Base-by-base conservation (phyloP, 2,329 filamentous ascomycete genomes). In the Sphaerostilbella broomeana region DNA sequence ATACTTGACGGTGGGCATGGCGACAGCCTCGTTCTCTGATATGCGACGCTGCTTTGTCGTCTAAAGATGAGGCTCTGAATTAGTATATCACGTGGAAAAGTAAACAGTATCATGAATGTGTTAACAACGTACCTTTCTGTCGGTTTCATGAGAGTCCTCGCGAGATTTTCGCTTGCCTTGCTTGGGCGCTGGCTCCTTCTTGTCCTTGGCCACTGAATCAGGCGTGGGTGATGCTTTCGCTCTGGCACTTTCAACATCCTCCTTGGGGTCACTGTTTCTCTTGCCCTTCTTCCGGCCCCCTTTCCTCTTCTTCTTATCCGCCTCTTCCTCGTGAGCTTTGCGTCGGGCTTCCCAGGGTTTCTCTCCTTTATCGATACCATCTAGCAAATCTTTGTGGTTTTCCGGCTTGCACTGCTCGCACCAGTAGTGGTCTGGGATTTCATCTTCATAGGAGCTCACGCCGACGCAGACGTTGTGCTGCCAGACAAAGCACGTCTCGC, bases 401-500 rank as follows among this genome's bases (percentile, higher is more conserved):
- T 87, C 75, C 1, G 92, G 92, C 37, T 76, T 75, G 67, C 92
- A 97, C 62, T 82, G 70, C 63, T 98, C 92, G 64, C 92, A 98
- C 63, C 84, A 94, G 67, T 98, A 98, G 61, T 85, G 74, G 45
- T 84, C 84, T 20, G 85, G 83, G 40, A 86, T 73, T 54, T 89
- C 79, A 43, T 89, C 84, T 21, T 81, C 77, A 51, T 85, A 87
- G 32, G 82, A 79, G 54, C 75, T 79, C 58, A 95, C 77, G 38
- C 86, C 87, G 70, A 98, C 86, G 59, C 92, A 98, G 47, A 94
- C 82, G 56, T 95, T 95, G 64, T 98, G 92, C 64, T 98, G 92
- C 92, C 92, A 98, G 28, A 84, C 90, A 34, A 79, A 79, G 63
- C 92, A 98, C 32, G 77, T 78, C 62, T 98, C 92, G 68, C 92